A percentile compares a stretch with the other conserved stretches of the same genome.
Conservation (phyloP, 2,329 filamentous ascomycete species). For the Colletotrichum tropicale region DNA sequence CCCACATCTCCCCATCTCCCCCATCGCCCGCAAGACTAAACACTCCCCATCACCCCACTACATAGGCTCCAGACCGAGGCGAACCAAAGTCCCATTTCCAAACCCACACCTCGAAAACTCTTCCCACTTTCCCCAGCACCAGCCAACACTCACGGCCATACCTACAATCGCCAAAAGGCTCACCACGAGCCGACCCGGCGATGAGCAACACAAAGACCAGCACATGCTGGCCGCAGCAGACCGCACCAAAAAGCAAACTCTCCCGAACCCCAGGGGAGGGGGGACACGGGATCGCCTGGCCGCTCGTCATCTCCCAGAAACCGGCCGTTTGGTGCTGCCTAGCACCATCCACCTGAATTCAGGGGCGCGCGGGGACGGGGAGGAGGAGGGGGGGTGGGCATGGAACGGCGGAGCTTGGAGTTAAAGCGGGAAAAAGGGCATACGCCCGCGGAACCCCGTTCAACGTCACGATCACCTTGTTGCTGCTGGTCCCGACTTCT, state of each 20-base stretch:
- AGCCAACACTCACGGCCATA: background rate
- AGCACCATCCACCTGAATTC: background rate
- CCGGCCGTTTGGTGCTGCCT: background rate
- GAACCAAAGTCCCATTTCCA: background rate
- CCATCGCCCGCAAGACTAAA: background rate
- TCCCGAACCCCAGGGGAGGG: background rate
- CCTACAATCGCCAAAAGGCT: background rate
- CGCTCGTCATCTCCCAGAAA: background rate
- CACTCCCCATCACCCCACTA: background rate
- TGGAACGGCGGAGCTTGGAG: background rate
- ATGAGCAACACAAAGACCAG: background rate
- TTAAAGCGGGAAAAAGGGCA: background rate
- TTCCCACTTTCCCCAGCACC: background rate
- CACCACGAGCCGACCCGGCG: background rate
- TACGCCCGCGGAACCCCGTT: background rate
- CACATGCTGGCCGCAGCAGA: background rate
- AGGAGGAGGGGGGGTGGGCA: background rate
- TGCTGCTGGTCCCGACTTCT: background rate
- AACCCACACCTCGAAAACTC: background rate
- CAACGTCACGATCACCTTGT: background rate
- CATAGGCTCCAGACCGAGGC: background rate
- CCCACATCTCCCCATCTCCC: background rate
- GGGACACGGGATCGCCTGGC: background rate
- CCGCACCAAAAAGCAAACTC: background rate
- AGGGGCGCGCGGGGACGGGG: background rate